phyloP scores from a whole-genome alignment of 2,329 filamentous ascomycete species.

The Aspergillus fumigatiaffinis region DNA sequence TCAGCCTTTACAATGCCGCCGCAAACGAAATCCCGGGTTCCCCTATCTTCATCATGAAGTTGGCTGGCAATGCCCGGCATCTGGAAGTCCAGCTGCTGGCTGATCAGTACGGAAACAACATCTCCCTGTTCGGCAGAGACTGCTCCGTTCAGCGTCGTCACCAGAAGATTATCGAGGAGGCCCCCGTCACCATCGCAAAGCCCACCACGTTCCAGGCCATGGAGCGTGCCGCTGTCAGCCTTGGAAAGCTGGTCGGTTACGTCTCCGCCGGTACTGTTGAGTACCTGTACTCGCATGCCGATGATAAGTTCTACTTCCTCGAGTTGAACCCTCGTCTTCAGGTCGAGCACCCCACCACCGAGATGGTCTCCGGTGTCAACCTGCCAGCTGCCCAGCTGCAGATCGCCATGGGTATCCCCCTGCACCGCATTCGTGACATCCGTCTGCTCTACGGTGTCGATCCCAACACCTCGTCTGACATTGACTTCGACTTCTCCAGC shows the following conservation, averaged over 20 bases:
- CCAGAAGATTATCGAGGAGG: conserved; percentile 99
- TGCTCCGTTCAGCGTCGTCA: conserved; percentile 97
- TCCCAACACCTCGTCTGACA: conserved; percentile 76
- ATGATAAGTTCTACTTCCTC: conserved; percentile 99
- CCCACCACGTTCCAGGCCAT: conserved; percentile 85
- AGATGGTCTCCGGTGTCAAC: conserved; percentile 99
- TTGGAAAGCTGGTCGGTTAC: conserved; percentile 92
- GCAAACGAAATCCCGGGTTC: conserved; percentile 97
- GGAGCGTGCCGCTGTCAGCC: conserved; percentile 92
- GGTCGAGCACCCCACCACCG: conserved; percentile 98
- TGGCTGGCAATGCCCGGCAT: conserved; percentile 93
- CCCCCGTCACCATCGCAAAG: conserved; percentile 93
- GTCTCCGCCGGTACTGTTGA: conserved; percentile 98
- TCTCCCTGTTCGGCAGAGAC: conserved; percentile 96
- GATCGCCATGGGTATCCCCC: conserved; percentile 95
- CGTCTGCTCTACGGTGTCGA: conserved; percentile 93
- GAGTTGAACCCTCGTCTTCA: conserved; percentile 98
- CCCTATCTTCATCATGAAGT: conserved; percentile 99
- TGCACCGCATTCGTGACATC: conserved; percentile 95
- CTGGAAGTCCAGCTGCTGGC: conserved; percentile 95
- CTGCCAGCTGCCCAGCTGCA: conserved; percentile 95
- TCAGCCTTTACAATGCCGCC: conserved; percentile 86
- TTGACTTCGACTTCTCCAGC: conserved; percentile 94
- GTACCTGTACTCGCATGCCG: conserved; percentile 95
- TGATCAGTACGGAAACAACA: conserved; percentile 99